These are phyloP conservation scores for Irpex sp. DNA, from an alignment of 1,284 basidiomycete genomes.

Conservation along the genomic window DNA sequence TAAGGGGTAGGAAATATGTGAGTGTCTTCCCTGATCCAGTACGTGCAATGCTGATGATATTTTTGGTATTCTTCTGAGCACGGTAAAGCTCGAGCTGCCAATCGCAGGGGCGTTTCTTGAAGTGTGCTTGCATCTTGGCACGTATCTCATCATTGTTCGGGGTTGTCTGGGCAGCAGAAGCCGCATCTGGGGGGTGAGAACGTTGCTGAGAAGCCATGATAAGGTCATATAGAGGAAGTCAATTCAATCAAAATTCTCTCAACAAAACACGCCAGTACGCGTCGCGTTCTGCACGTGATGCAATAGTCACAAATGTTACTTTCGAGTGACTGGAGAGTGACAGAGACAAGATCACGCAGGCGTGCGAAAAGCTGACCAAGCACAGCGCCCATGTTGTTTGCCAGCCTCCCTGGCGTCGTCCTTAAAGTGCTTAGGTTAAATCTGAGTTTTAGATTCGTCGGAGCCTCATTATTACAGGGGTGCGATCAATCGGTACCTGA, in stretches of 20 bases:
- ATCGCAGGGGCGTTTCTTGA: not conserved
- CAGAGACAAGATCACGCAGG: not conserved
- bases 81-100: not conserved
- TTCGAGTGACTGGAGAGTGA: not conserved
- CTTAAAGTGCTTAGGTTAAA: not conserved
- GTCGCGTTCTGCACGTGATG: not conserved
- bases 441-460: not conserved
- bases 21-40: slow-evolving; percentile 15
- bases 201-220: not conserved
- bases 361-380: not conserved
- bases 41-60: slow-evolving; percentile 2
- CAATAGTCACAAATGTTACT: not conserved
- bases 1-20: slow-evolving; percentile 11
- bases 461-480: not conserved
- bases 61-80: not conserved
- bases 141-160: not conserved
- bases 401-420: not conserved
- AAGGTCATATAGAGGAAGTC: not conserved
- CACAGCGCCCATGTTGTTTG: not conserved
- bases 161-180: not conserved
- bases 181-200: not conserved
- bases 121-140: not conserved
- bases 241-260: not conserved
- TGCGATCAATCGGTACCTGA: not conserved
- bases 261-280: not conserved